phyloP scores from a whole-genome alignment of 2,329 filamentous ascomycete genomes.

The Chaetomium globosum region DNA sequence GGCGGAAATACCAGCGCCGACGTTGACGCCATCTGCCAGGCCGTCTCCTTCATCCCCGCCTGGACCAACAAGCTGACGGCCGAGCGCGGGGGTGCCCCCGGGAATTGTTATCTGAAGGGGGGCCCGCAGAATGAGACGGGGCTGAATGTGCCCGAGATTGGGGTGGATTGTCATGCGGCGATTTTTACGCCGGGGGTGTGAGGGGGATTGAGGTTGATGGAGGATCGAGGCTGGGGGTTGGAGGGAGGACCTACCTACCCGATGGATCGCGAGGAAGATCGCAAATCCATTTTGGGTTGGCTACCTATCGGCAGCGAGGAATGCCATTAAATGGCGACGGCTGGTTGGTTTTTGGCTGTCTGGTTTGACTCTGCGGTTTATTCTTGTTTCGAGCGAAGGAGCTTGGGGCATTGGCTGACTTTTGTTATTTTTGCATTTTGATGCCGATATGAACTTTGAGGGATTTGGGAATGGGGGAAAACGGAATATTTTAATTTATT shows the following conservation, averaged over 20 bases:
- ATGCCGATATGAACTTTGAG: neutral
- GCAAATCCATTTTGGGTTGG: neutral
- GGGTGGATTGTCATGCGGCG: conserved; percentile 44
- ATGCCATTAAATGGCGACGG: neutral
- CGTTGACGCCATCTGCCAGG: conserved; percentile 43
- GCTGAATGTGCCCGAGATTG: conserved; percentile 42
- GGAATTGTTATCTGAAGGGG: conserved; percentile 52
- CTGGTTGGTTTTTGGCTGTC: neutral
- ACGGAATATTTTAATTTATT: neutral
- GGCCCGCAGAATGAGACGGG: conserved; percentile 41
- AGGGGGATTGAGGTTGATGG: neutral
- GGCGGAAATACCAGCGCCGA: neutral
- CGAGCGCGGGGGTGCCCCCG: conserved; percentile 42
- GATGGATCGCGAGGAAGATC: neutral
- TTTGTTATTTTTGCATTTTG: neutral
- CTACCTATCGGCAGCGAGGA: neutral
- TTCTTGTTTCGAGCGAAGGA: neutral
- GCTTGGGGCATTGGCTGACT: neutral
- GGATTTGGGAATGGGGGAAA: neutral
- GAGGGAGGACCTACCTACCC: no score
- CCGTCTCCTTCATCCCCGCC: conserved; percentile 48
- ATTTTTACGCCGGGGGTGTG: conserved; percentile 33
- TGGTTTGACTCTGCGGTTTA: neutral
- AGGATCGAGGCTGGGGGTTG: neutral
- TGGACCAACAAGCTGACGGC: conserved; percentile 48